Base-by-base conservation (phyloP, 164 flowering plant genomes). In the Macadamia integrifolia region DNA sequence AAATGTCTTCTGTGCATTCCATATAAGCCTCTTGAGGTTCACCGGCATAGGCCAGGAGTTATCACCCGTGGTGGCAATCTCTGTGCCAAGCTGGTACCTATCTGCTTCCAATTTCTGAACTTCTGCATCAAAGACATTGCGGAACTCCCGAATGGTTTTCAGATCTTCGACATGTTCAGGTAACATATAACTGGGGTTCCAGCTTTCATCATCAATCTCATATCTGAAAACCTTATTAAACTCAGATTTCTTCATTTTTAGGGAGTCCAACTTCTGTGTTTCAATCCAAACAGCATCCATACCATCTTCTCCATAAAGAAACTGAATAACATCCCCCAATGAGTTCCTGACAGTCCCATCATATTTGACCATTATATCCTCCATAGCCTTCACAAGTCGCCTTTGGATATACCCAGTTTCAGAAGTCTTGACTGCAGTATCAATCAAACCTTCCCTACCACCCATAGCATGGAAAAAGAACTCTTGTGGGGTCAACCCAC, bases 391-490 rank as follows among this genome's bases (percentile, higher is more conserved):
- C 55, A 92, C 98, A 53, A 92, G 82, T 6, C 98, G 88, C 82
- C 98, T 88, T 79, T 94, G 99, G 32, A 94, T 94, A 70, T 94
- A 94, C 14, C 99, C 99, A 67, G 99, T 95, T 80, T 95, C 98
- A 76, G 99, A 95, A 46, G 99, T 95, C 80, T 95, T 95, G 48
- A 95, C 99, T 23, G 99, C 98, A 66, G 99, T 94, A 77, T 94
- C 99, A 59, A 94, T 94, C 43, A 94, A 84, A 86, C 99, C 99
- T 85, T 94, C 99, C 75, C 99, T 86, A 87, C 99, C 99, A 79
- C 99, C 99, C 99, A 94, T 94, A 31, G 99, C 99, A 78, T 94
- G 99, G 66, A 94, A 94, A 77, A 94, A 94, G 85, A 94, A 94
- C 75, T 94, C 99, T 67, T 95, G 99, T 0, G 99, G 99, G 46